Evolutionary conservation across 1,139 yeast genomes (phyloP), one percentile per base, ranked within the genome.

Genomic region (Hanseniaspora sp.): DNA sequence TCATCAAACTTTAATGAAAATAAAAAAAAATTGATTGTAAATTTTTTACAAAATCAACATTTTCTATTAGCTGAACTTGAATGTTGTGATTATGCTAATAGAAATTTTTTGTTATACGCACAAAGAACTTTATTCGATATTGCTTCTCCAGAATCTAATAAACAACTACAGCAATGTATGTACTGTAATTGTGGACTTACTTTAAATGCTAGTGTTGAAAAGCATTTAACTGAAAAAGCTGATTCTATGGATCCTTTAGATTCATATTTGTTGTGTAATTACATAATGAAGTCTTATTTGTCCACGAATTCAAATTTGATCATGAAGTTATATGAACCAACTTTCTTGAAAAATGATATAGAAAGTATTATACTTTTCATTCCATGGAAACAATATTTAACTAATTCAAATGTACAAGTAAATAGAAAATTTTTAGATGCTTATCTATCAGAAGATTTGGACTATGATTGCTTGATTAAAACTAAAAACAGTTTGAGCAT

Each of bases 81-180:
- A 2, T 35, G 38, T 12, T 49, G 53, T 39, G 41, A 40, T 3
- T 12, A 30, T 31, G 53, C 42, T n/a, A 38, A 49, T n/a, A 43
- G 78, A 78, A 44, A 66, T 83, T 31, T 65, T 84, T 29, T 74
- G 79, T 47, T 66, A 75, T 11, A 66, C 87, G 2, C 99, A 92
- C 64, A 80, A 79, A 12, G 83, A 38, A 37, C 23, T 13, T 23
- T 49, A 9, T 42, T 49, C 40, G 18, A 17, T 9, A 34, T 49
- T 12, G 9, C 7, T n/a, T 35, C 13, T 5, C 8, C 28, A 12
- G 31, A 45, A 12, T 40, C 39, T 13, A 37, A 35, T 12, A 8
- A 12, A 4, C 12, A 43, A 31, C 28, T 49, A 29, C 34, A 49
- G 11, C 53, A 49, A 49, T 18, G 28, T 28, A 38, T 49, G 31